These are phyloP conservation scores for Mycena latifolia DNA, from an alignment of 768 basidiomycete species.

Conservation along the genomic window DNA sequence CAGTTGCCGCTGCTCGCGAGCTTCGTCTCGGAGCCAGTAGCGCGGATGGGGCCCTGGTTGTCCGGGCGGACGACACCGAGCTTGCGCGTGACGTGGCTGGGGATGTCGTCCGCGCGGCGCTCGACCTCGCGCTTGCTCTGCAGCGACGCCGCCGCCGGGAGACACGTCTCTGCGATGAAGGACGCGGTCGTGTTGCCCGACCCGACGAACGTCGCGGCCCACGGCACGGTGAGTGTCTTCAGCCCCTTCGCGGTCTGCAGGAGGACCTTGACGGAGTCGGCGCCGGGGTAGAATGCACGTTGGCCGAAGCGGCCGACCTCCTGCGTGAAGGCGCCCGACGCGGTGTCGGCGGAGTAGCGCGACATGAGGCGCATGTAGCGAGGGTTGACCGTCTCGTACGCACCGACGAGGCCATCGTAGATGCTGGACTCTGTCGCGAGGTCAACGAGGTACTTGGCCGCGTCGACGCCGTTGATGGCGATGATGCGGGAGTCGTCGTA, in stretches of 20 bases:
- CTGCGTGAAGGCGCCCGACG: conserved; percentile 31
- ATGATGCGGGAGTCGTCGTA: conserved; percentile 32
- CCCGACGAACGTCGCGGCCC: conserved; percentile 34
- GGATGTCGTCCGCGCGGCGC: background rate
- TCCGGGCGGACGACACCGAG: conserved; percentile 31
- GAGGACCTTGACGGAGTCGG: conserved; percentile 16
- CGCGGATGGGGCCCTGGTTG: conserved; percentile 20
- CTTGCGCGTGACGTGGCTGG: background rate
- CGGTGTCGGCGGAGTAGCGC: conserved; percentile 35
- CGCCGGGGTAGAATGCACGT: conserved; percentile 36
- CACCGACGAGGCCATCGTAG: conserved; percentile 34
- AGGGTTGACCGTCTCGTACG: conserved; percentile 32
- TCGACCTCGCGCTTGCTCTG: conserved; percentile 15
- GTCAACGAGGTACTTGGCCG: conserved; percentile 18
- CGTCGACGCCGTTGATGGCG: conserved; percentile 31
- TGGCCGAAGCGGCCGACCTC: conserved; percentile 35
- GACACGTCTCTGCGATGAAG: conserved; percentile 35
- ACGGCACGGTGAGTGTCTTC: conserved; percentile 30
- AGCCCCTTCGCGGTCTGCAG: conserved; percentile 17
- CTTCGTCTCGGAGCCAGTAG: background rate
- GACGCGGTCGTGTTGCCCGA: conserved; percentile 28
- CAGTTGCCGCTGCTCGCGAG: background rate
- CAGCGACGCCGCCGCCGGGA: conserved; percentile 5
- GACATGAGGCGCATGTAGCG: conserved; percentile 35
- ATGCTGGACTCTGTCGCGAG: conserved; percentile 33